Percentiles rank a stretch among this genome's conserved stretches.
phyloP scores from a whole-genome alignment of 306 rosid genomes.

The Pterocarpus macrocarpus region DNA sequence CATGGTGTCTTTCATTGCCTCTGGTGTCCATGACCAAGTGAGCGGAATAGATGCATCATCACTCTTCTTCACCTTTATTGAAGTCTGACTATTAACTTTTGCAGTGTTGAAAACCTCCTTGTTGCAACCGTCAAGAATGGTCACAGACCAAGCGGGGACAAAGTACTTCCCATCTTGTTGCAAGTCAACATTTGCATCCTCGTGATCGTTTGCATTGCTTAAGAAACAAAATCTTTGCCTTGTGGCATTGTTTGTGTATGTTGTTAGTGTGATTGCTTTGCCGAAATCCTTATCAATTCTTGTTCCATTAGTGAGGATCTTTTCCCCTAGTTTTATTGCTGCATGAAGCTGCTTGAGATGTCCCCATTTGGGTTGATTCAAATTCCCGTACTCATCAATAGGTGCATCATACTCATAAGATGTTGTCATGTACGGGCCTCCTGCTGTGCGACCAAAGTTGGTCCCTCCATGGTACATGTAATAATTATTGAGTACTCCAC shows the following conservation, averaged over 20 bases:
- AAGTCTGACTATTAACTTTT: conserved; percentile 27
- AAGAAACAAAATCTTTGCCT: conserved; percentile 6
- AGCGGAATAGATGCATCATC: background rate
- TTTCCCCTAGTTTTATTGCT: conserved; percentile 4
- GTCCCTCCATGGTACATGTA: background rate
- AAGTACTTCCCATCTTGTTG: conserved; percentile 10
- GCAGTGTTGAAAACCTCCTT: conserved; percentile 45
- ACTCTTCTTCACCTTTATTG: conserved; percentile 13
- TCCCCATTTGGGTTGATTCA: conserved; percentile 53
- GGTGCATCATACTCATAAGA: conserved; percentile 45
- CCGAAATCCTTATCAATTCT: background rate
- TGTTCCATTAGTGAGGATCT: background rate
- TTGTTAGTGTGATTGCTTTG: background rate
- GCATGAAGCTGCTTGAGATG: conserved; percentile 50
- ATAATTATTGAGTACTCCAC: background rate
- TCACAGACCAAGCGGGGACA: conserved; percentile 46
- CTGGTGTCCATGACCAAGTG: conserved; percentile 25
- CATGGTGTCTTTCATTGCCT: conserved; percentile 20
- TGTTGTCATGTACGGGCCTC: conserved; percentile 38
- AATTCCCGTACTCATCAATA: conserved; percentile 52
- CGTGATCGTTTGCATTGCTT: background rate
- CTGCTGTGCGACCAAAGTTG: conserved; percentile 2
- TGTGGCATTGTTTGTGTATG: background rate
- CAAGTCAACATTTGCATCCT: background rate
- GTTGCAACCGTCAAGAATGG: conserved; percentile 44